Percentiles rank a stretch among this genome's conserved stretches.
Conservation (phyloP, 2,329 filamentous ascomycete genomes). For the Furcasterigmium furcatum region DNA sequence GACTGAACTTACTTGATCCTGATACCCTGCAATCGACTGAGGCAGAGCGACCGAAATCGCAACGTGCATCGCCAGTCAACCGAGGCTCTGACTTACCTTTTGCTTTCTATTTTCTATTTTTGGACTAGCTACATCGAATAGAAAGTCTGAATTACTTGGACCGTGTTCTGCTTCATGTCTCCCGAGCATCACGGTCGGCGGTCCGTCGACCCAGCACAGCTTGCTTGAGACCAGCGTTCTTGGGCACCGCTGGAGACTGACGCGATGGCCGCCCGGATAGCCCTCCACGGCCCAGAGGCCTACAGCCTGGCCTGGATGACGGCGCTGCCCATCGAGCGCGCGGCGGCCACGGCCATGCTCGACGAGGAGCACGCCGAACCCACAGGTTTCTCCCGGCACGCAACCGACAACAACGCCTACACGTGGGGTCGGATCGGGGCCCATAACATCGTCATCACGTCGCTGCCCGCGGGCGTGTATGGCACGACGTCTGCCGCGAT, state of each 20-base stretch:
- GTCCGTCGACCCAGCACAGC: too few relatives aligned
- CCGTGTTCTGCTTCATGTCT: too few relatives aligned
- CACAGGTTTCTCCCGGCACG: conserved; percentile 1
- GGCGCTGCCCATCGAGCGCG: conserved; percentile 16
- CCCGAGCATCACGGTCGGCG: too few relatives aligned
- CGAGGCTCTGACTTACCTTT: too few relatives aligned
- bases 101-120: too few relatives aligned
- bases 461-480: conserved; percentile 12
- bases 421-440: conserved; percentile 16
- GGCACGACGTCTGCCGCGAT: conserved; percentile 11
- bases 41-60: too few relatives aligned
- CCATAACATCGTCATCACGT: conserved; percentile 22
- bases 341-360: conserved; percentile 19
- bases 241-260: not conserved
- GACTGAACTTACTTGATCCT: too few relatives aligned
- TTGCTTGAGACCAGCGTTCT: too few relatives aligned
- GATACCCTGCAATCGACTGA: too few relatives aligned
- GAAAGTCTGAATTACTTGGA: too few relatives aligned
- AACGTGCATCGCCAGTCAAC: too few relatives aligned
- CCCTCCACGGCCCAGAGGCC: not conserved
- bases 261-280: not conserved
- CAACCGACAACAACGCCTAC: conserved; percentile 19
- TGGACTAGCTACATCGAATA: too few relatives aligned
- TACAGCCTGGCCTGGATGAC: conserved; percentile 22
- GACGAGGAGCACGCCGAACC: conserved; percentile 15